Conservation (phyloP, 441 rosid genomes). For the Pelargonium myrrhifolium region DNA sequence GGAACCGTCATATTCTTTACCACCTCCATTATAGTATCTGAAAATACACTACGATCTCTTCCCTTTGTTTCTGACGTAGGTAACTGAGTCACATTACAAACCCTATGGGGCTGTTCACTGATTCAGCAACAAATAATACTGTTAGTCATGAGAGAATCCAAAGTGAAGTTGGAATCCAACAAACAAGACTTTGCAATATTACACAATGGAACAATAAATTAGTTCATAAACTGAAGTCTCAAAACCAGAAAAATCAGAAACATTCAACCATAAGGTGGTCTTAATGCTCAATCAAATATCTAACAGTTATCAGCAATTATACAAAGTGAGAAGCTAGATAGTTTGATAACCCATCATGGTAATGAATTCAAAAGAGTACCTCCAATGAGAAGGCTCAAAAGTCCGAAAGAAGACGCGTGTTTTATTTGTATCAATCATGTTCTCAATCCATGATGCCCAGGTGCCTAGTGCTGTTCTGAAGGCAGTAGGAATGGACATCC, state of each 20-base stretch:
- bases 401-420: conserved; percentile 64
- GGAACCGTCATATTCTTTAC: conserved; percentile 49
- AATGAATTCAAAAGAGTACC: conserved; percentile 30
- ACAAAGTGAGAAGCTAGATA: neutral
- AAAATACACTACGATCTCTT: conserved; percentile 38
- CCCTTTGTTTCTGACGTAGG: conserved; percentile 43
- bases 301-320: neutral
- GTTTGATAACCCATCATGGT: neutral
- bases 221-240: neutral
- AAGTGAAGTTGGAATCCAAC: too few species aligned
- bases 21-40: conserved; percentile 43
- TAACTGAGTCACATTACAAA: conserved; percentile 49
- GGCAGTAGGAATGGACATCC: conserved; percentile 68
- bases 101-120: conserved; percentile 40
- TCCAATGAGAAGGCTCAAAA: conserved; percentile 82
- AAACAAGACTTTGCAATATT: too few species aligned
- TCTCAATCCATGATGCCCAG: conserved; percentile 67
- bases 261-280: too few species aligned
- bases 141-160: neutral
- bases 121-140: conserved; percentile 5
- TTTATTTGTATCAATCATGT: conserved; percentile 36
- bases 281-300: neutral
- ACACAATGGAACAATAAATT: neutral
- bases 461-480: conserved; percentile 56
- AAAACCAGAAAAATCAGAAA: too few species aligned